phyloP scores from a whole-genome alignment of 805 yeast species.

The Candida palmyrensis region DNA sequence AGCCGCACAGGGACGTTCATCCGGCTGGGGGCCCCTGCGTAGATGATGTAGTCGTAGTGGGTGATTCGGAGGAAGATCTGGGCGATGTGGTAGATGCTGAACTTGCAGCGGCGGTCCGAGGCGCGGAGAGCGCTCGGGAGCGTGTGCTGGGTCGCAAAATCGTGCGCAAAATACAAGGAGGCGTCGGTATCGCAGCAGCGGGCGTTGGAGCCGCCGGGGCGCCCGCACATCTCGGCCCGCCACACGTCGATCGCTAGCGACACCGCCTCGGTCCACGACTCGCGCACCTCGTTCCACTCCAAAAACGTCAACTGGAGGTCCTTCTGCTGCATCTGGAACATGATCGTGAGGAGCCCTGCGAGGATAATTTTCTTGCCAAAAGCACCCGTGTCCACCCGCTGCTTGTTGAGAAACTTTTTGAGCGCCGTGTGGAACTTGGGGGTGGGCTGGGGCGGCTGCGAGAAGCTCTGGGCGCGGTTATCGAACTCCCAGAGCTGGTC shows the following conservation, averaged over 20 bases:
- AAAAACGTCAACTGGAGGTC: constrained; percentile 21
- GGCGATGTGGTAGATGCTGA: constrained; percentile 21
- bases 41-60: constrained; percentile 25
- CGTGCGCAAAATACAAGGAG: constrained; percentile 6
- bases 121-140: constrained; percentile 16
- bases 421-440: constrained; percentile 21
- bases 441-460: constrained; percentile 11
- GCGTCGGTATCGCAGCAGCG: constrained; percentile 15
- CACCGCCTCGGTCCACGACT: constrained; percentile 22
- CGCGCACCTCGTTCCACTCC: constrained; percentile 20
- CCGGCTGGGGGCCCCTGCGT: constrained; percentile 26
- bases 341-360: constrained; percentile 22
- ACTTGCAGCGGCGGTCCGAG: constrained; percentile 20
- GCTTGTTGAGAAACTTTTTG: constrained; percentile 15
- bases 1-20: constrained; percentile 37
- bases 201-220: too few species aligned
- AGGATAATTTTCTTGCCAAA: constrained; percentile 20
- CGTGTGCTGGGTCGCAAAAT: constrained; percentile 4
- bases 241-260: constrained; percentile 26
- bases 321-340: constrained; percentile 25
- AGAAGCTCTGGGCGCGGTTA: constrained; percentile 10
- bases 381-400: constrained; percentile 14
- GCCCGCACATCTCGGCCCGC: constrained; percentile 20
- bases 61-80: constrained; percentile 23
- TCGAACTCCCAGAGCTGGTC: constrained; percentile 24